Percentiles rank a stretch among this genome's conserved stretches.
Evolutionary conservation across 1,284 basidiomycete species (phyloP).

Genomic region (Cryptococcus deneoformans): DNA sequence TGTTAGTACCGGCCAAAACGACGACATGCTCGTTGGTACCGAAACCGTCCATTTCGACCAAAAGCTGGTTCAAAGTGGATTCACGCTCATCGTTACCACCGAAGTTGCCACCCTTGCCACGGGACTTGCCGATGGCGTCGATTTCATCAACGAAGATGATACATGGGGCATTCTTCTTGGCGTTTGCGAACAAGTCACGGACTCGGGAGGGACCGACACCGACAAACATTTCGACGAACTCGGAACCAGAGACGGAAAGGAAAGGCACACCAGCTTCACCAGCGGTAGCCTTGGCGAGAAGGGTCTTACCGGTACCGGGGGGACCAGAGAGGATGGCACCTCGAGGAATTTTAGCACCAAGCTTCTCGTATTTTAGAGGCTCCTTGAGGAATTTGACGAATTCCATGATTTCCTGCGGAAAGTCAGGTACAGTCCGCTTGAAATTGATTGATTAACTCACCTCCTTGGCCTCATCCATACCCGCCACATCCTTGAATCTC

Average conservation of each 20-base stretch:
- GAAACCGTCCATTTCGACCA: conserved; percentile 99
- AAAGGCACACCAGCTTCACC: conserved; percentile 97
- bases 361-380: conserved; percentile 87
- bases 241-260: conserved; percentile 96
- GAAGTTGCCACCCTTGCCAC: conserved; percentile 81
- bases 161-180: conserved; percentile 96
- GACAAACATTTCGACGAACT: conserved; percentile 99
- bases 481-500: conserved; percentile 94
- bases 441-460: conserved; percentile 15
- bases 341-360: conserved; percentile 98
- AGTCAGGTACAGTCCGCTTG: conserved; percentile 3
- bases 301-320: conserved; percentile 97
- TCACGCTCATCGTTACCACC: conserved; percentile 99
- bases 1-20: conserved; percentile 93
- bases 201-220: conserved; percentile 98
- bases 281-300: conserved; percentile 97
- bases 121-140: conserved; percentile 95
- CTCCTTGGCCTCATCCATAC: conserved; percentile 99
- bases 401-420: conserved; percentile 88
- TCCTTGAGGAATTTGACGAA: conserved; percentile 99
- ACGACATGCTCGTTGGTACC: conserved; percentile 94
- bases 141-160: conserved; percentile 99
- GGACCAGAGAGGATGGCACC: conserved; percentile 98
- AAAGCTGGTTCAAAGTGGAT: conserved; percentile 93
- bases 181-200: conserved; percentile 93